Base-by-base conservation (phyloP, 768 basidiomycete genomes). In the Suillus subalutaceus region DNA sequence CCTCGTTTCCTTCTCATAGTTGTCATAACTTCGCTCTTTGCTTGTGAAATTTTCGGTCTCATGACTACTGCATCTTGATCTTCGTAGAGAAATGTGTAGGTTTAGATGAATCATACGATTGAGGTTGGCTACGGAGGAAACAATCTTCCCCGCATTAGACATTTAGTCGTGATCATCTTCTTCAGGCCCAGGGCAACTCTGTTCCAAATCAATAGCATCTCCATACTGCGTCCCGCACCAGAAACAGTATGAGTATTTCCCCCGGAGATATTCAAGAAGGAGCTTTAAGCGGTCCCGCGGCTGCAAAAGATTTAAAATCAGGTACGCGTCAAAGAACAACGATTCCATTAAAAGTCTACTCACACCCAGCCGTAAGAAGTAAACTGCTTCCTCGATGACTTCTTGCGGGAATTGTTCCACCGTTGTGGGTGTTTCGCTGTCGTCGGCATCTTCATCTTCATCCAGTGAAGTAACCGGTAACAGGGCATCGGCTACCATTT, bases 221-320 rank as follows among this genome's bases (percentile, higher is more conserved):
- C 84, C 83, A 72, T 94, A 96, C 70, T 88, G 84, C 15, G 90
- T 85, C 15, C 94, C 94, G 73, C 94, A 96, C 91, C 93, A 95
- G 76, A 94, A 94, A 74, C 94, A 95, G 74, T 95, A 95, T 6
- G 81, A 73, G 75, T 94, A 86, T 67, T 81, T 83, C 46, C 85
- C 81, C 32, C 94, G 90, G 59, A 96, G 84, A 75, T 96, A 93
- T 6, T 85, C 78, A 32, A 94, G 80, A 20, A 93, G 86, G 56
- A 90, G 79, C 46, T 82, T 77, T 43, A 95, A 82, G 40, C 92
- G 85, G 77, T 91, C 88, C 68, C 84, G 83, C 67, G 91, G 86
- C 94, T 96, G 53, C 16, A 67, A 40, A 66, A 63, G 37, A 52
- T 15, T 52, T 15, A 15, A 5, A 16, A 62, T 68, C 63, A 78